Evolutionary conservation across 129 eudicot species (phyloP).

Genomic region (Kitagawia praeruptora): DNA sequence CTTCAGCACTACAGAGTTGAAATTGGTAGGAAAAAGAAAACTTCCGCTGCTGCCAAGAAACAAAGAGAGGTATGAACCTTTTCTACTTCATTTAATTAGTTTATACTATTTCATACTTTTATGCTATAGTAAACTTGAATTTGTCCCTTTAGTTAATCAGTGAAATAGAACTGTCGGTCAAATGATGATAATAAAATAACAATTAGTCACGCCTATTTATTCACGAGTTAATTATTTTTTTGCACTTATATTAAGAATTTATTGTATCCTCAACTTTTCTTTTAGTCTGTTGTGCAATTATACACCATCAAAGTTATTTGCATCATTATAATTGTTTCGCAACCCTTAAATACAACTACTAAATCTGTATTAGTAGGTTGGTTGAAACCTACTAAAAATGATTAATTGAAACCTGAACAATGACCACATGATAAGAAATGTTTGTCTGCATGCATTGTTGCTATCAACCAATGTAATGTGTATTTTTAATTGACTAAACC

Average conservation of each 20-base stretch:
- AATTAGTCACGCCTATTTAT: neutral
- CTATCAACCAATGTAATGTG: neutral
- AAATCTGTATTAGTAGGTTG: neutral
- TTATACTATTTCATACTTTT: neutral
- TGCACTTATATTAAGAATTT: neutral
- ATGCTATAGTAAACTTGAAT: neutral
- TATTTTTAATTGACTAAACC: neutral
- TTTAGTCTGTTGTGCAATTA: neutral
- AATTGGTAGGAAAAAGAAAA: conserved; percentile 13
- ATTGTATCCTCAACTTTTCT: neutral
- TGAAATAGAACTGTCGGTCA: neutral
- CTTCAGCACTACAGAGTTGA: conserved; percentile 10
- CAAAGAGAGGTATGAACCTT: conserved; percentile 7
- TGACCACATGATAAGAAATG: neutral
- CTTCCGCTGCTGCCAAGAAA: conserved; percentile 8
- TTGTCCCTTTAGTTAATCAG: neutral
- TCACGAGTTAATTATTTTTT: neutral
- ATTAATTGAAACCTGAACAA: neutral
- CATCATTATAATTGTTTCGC: neutral
- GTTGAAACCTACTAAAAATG: too few relatives aligned
- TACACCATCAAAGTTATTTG: neutral
- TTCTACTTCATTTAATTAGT: neutral
- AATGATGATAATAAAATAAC: neutral
- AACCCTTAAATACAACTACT: neutral
- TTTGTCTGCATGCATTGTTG: neutral